A percentile compares a stretch with the other conserved stretches of the same genome.
These are phyloP conservation scores for Apiotrichum siamense DNA, from an alignment of 1,284 basidiomycete species.

Conservation along the genomic window DNA sequence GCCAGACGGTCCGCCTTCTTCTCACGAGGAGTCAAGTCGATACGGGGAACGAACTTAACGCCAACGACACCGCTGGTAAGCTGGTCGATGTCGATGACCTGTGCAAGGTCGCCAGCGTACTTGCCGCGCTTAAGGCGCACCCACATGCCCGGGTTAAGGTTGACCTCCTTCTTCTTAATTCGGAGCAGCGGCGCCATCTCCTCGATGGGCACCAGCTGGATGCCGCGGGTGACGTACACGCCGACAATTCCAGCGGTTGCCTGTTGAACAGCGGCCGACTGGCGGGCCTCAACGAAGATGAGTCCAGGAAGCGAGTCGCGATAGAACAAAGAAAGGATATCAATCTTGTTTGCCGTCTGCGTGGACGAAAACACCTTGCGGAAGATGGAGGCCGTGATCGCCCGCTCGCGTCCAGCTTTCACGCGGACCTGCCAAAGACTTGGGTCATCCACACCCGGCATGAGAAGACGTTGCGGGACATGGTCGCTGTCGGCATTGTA, in stretches of 20 bases:
- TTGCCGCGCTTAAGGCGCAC: slow-evolving; percentile 91
- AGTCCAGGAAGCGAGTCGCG: slow-evolving; percentile 91
- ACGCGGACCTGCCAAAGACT: slow-evolving; percentile 93
- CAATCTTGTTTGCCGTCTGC: slow-evolving; percentile 60
- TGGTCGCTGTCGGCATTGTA: slow-evolving; percentile 89
- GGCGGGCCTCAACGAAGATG: slow-evolving; percentile 92
- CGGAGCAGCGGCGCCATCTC: slow-evolving; percentile 96
- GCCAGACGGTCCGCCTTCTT: slow-evolving; percentile 56
- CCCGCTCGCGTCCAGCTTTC: slow-evolving; percentile 85
- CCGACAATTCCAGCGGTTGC: slow-evolving; percentile 88
- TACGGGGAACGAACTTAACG: slow-evolving; percentile 90
- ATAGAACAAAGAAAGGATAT: slow-evolving; percentile 88
- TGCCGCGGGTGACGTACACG: slow-evolving; percentile 69
- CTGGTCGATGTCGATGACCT: slow-evolving; percentile 90
- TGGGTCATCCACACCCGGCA: slow-evolving; percentile 95
- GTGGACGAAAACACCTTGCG: slow-evolving; percentile 63
- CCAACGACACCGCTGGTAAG: slow-evolving; percentile 69
- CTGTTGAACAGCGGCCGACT: slow-evolving; percentile 75
- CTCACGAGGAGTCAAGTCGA: slow-evolving; percentile 88
- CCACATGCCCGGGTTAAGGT: slow-evolving; percentile 83
- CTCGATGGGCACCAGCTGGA: slow-evolving; percentile 87
- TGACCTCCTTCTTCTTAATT: slow-evolving; percentile 89
- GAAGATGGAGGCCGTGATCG: slow-evolving; percentile 90
- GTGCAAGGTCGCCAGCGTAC: slow-evolving; percentile 90
- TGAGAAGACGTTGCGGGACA: slow-evolving; percentile 88